Base-by-base conservation (phyloP, 2,329 filamentous ascomycete species). In the Colletotrichum agaves region DNA sequence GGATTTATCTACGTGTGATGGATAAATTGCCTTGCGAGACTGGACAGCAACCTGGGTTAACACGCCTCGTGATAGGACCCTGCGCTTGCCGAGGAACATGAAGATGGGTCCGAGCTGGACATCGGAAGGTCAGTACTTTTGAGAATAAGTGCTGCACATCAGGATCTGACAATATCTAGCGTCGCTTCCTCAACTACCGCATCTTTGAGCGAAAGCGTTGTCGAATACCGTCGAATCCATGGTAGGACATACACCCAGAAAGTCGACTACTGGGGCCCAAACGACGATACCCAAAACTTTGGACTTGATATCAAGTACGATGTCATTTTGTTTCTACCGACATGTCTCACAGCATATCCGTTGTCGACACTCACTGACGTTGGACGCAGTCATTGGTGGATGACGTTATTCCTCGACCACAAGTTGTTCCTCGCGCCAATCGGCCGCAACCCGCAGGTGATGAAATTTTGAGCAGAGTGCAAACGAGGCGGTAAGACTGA, bases 251-350 rank as follows among this genome's bases (percentile, higher is more conserved):
- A 60, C 37, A 59, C 55, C 2, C 46, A 58, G 17, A 55, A 55
- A 31, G 49, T 47, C 41, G 61, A 64, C 19, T 68, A 68, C n/a
- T 68, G 57, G 17, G 17, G 17, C 5, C 57, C 57, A 12, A 60
- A 60, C 4, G 57, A 60, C 6, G 44, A 50, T 2, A 49, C n/a
- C 4, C 57, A 60, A 27, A 60, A 60, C 15, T 43, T 49, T n/a
- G 57, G 43, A 10, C 57, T 60, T 7, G 57, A 60, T 3, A 47
- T 60, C 3, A 23, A 43, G 44, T 60, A 15, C 41, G 31, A 19
- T 12, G 17, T 15, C 10, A 7, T 15, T 37, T 2, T 3, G 5
- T 13, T 4, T 5, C 1, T 13, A 19, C 50, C 7, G 7, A 12
- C n/a, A 7, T 5, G 4, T 6, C 7, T n/a, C 17, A 7, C 5